Percentiles rank a stretch among this genome's conserved stretches.
Conservation (phyloP, 345 rosid genomes). For the Streptanthus diversifolius region DNA sequence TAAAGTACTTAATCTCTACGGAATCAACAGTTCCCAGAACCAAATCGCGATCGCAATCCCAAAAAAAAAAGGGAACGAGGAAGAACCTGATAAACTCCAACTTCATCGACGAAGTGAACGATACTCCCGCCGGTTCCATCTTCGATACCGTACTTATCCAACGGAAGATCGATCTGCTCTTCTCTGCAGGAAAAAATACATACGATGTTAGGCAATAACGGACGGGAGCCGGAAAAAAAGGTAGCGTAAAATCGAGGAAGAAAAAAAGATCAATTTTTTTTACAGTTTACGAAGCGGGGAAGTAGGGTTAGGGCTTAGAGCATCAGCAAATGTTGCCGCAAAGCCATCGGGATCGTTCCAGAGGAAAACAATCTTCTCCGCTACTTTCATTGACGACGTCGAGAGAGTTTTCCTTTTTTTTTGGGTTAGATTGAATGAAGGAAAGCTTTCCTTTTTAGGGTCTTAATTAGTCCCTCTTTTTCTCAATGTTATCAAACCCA, state of each 20-base stretch:
- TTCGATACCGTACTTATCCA: conserved; percentile 47
- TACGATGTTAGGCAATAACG: background rate
- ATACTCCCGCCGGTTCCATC: conserved; percentile 44
- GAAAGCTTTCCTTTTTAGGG: too few relatives aligned
- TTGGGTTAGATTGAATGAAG: background rate
- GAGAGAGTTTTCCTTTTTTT: background rate
- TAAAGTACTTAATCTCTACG: background rate
- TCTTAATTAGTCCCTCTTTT: background rate
- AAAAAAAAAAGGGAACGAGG: background rate
- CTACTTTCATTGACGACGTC: conserved; percentile 44
- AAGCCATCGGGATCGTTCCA: conserved; percentile 51
- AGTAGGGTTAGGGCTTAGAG: conserved; percentile 45
- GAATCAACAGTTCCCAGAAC: background rate
- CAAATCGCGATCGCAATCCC: background rate
- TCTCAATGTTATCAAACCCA: background rate
- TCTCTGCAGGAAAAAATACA: conserved; percentile 36
- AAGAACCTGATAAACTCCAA: conserved; percentile 54
- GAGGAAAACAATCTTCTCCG: conserved; percentile 51
- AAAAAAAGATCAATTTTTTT: conserved; percentile 22
- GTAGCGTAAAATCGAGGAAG: conserved; percentile 9
- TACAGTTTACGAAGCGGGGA: conserved; percentile 51
- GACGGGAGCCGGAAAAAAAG: background rate
- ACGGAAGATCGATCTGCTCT: conserved; percentile 51
- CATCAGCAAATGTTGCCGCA: conserved; percentile 41
- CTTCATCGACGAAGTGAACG: conserved; percentile 50